phyloP scores from a whole-genome alignment of 805 yeast species.

The Phaffomyces thermotolerans region DNA sequence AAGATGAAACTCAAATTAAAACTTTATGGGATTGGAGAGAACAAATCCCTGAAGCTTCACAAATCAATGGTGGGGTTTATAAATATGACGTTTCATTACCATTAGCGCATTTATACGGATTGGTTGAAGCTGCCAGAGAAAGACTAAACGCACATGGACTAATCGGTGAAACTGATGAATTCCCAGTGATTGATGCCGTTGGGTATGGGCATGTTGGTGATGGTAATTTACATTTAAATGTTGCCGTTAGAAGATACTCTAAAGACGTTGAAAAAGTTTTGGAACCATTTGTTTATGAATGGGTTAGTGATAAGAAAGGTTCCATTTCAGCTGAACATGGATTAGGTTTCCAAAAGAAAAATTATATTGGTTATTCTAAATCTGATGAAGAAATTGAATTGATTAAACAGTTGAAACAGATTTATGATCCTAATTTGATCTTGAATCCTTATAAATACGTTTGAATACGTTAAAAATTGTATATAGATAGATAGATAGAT shows the following conservation, averaged over 20 bases:
- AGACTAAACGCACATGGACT: constrained; percentile 51
- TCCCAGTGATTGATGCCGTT: constrained; percentile 81
- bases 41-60: constrained; percentile 82
- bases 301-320: constrained; percentile 65
- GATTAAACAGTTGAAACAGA: constrained; percentile 69
- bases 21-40: constrained; percentile 96
- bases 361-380: constrained; percentile 82
- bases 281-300: constrained; percentile 94
- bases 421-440: constrained; percentile 86
- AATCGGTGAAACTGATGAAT: constrained; percentile 53
- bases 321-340: constrained; percentile 98
- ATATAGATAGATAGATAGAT: too few relatives aligned
- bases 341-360: constrained; percentile 91
- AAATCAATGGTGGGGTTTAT: constrained; percentile 87
- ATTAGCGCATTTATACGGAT: constrained; percentile 66
- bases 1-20: constrained; percentile 80
- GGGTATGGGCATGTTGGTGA: constrained; percentile 99
- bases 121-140: constrained; percentile 72
- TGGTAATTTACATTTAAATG: constrained; percentile 92
- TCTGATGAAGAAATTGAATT: constrained; percentile 58
- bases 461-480: not conserved
- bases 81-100: constrained; percentile 96
- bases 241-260: constrained; percentile 77
- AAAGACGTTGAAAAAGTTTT: constrained; percentile 71
- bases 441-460: constrained; percentile 88